Conservation (phyloP, 768 basidiomycete species). For the Leccinum sublutescens region DNA sequence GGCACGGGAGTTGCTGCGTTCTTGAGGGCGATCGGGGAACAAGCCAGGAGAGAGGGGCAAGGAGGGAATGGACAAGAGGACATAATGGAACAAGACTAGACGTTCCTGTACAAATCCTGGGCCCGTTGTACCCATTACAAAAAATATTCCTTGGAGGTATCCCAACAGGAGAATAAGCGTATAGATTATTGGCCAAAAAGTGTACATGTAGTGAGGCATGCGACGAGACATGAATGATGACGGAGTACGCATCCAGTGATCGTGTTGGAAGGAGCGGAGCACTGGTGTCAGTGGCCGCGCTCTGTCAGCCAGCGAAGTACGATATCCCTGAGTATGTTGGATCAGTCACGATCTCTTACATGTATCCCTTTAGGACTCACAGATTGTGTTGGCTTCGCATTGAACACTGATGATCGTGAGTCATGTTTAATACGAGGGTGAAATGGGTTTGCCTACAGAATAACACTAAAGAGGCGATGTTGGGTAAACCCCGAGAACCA, state of each 20-base stretch:
- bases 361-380: conserved; percentile 38
- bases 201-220: conserved; percentile 1
- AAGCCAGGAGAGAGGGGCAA: conserved; percentile 53
- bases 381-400: conserved; percentile 96
- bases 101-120: background rate
- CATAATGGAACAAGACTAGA: conserved; percentile 79
- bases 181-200: conserved; percentile 1
- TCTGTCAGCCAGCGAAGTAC: conserved; percentile 85
- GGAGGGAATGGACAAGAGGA: conserved; percentile 36
- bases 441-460: conserved; percentile 49
- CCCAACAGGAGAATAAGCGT: background rate
- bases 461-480: conserved; percentile 55
- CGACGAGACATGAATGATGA: background rate
- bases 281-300: conserved; percentile 56
- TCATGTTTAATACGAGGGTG: background rate
- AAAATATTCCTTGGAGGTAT: no score
- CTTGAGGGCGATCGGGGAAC: conserved; percentile 74
- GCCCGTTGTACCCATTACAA: background rate
- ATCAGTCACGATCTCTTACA: background rate
- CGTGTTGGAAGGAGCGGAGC: background rate
- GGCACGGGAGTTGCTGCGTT: conserved; percentile 77
- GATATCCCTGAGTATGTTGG: conserved; percentile 56
- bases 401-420: conserved; percentile 62
- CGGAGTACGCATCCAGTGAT: background rate
- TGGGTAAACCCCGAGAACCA: background rate